Evolutionary conservation across 495 filamentous ascomycete species (phyloP), one percentile per base, ranked within the genome.

Genomic region (Aspergillus saccharolyticus): DNA sequence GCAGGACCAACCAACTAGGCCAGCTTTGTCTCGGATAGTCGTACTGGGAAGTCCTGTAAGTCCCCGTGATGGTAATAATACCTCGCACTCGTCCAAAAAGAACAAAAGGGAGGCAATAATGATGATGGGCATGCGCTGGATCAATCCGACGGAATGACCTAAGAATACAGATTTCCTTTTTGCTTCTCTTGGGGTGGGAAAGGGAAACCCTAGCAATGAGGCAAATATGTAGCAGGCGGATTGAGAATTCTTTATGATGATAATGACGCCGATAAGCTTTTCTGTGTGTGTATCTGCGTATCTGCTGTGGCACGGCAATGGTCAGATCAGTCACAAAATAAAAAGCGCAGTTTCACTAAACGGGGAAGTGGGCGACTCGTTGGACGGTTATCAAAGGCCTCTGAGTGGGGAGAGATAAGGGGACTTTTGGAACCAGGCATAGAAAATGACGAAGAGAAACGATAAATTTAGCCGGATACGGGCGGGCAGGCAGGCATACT

Each of bases 361-460:
- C 3, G 28, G 33, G 54, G 17, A 52, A 20, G 47, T 21, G 52
- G 46, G 25, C 53, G 46, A 19, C 25, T 45, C 25, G 44, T 21
- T 44, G 28, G 54, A 52, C 25, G 18, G 59, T 61, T 68, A 66
- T 71, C 66, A 61, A 52, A 22, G 54, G 56, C 9, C 47, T 45
- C 25, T 66, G 63, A 66, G 66, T 66, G 64, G 66, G 63, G 64
- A 53, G 56, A 72, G 69, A 72, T 72, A 71, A 71, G 69, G 53
- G n/a, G n/a, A n/a, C 18, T 10, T 16, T 39, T 18, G 4, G 42
- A 55, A 53, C 25, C 52, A 55, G 28, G 53, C 30, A 39, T 42
- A 51, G 21, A 53, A 60, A 39, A 44, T 14, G 54, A n/a, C n/a
- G n/a, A n/a, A n/a, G n/a, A n/a, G n/a, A n/a, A n/a, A 51, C 42